Percentiles rank a stretch among this genome's conserved stretches.
phyloP scores from a whole-genome alignment of 2,329 filamentous ascomycete genomes.

The Fusarium abutilonis region DNA sequence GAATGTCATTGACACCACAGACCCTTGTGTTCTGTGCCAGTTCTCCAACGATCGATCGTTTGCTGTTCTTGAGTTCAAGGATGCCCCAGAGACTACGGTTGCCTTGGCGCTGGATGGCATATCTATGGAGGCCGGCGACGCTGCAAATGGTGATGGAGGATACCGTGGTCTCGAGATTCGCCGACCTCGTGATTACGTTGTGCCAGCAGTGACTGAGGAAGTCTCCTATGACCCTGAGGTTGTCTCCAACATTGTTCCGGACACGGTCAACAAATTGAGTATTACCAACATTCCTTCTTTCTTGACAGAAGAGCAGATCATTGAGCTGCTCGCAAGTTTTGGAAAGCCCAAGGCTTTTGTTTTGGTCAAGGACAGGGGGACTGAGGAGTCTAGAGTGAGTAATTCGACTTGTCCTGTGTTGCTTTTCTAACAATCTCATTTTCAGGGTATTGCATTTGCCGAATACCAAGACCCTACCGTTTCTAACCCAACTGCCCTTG shows the following conservation, averaged over 20 bases:
- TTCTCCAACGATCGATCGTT: constrained; percentile 82
- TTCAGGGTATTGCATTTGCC: constrained; percentile 92
- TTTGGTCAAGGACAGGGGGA: constrained; percentile 85
- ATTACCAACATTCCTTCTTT: constrained; percentile 89
- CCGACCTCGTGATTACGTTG: constrained; percentile 96
- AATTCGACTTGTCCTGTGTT: not conserved
- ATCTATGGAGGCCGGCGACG: constrained; percentile 80
- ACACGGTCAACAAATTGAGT: constrained; percentile 95
- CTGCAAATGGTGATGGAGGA: constrained; percentile 63
- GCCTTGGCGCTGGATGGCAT: constrained; percentile 91
- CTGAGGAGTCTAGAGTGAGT: constrained; percentile 85
- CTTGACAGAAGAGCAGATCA: constrained; percentile 89
- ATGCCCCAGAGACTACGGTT: constrained; percentile 86
- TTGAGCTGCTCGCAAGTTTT: constrained; percentile 88
- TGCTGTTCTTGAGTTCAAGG: constrained; percentile 91
- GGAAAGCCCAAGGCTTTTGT: constrained; percentile 93
- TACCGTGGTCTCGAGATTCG: constrained; percentile 76
- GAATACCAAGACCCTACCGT: constrained; percentile 81
- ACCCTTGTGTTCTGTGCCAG: constrained; percentile 87
- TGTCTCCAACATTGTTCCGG: constrained; percentile 82
- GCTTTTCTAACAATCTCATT: constrained; percentile 54
- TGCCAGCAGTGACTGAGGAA: constrained; percentile 80
- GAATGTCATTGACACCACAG: constrained; percentile 84
- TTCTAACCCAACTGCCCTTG: constrained; percentile 84
- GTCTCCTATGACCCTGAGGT: constrained; percentile 78